Conservation (phyloP, 495 filamentous ascomycete species). For the Podospora sp. region DNA sequence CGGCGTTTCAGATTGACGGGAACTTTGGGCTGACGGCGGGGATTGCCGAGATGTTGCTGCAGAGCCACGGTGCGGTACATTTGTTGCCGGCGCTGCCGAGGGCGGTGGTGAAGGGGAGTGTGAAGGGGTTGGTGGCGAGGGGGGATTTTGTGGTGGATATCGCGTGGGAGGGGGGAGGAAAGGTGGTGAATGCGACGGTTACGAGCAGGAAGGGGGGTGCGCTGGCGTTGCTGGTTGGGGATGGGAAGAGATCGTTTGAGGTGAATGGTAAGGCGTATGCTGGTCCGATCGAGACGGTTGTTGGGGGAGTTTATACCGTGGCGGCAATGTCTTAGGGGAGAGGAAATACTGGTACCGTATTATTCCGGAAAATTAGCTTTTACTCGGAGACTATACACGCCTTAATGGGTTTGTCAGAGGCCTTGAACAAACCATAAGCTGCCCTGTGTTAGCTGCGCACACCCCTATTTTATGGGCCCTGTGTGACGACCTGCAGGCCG, state of each 20-base stretch:
- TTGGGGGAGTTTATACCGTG: constrained; percentile 2
- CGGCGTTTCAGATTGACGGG: constrained; percentile 50
- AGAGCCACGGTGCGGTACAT: constrained; percentile 47
- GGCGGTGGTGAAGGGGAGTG: background rate
- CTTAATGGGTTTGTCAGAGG: too few relatives aligned
- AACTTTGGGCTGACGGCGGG: constrained; percentile 55
- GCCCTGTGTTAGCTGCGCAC: too few relatives aligned
- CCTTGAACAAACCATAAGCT: too few relatives aligned
- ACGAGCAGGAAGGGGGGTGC: background rate
- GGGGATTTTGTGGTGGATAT: constrained; percentile 10
- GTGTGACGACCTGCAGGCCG: too few relatives aligned
- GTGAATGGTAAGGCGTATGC: background rate
- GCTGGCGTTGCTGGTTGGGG: background rate
- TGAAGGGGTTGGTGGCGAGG: constrained; percentile 10
- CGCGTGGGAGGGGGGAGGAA: constrained; percentile 3
- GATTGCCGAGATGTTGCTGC: constrained; percentile 55
- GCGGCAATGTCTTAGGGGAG: too few relatives aligned
- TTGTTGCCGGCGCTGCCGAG: constrained; percentile 42
- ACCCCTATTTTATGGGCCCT: too few relatives aligned
- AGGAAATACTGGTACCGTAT: too few relatives aligned
- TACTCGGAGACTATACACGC: too few relatives aligned
- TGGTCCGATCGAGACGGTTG: background rate
- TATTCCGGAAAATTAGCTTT: too few relatives aligned
- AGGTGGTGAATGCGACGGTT: constrained; percentile 3
- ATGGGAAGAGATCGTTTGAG: background rate